Evolutionary conservation across 1,139 yeast species (phyloP).

Genomic region (Trichomonascaceae sp.): DNA sequence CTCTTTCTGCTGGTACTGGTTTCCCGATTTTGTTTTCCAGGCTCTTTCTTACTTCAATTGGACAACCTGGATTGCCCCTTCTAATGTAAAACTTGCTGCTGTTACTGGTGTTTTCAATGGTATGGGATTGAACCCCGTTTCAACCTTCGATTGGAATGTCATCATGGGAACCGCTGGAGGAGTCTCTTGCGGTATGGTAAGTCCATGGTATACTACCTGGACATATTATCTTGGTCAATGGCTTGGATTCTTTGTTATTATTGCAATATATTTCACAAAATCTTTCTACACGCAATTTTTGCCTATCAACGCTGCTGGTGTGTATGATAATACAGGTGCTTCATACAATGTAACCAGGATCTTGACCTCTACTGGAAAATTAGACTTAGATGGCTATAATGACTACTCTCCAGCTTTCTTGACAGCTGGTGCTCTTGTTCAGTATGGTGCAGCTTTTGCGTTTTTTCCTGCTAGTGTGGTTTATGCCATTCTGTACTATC

Average conservation of each 20-base stretch:
- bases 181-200: conserved; percentile 26
- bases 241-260: conserved; percentile 38
- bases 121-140: conserved; percentile 50
- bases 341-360: conserved; percentile 38
- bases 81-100: conserved; percentile 48
- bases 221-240: conserved; percentile 38
- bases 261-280: conserved; percentile 46
- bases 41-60: conserved; percentile 51
- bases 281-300: conserved; percentile 46
- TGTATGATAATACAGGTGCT: conserved; percentile 45
- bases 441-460: conserved; percentile 27
- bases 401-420: conserved; percentile 43
- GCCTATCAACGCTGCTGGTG: conserved; percentile 47
- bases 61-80: conserved; percentile 58
- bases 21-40: conserved; percentile 47
- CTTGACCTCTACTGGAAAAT: conserved; percentile 32
- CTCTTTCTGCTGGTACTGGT: conserved; percentile 49
- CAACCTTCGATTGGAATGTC: conserved; percentile 49
- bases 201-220: conserved; percentile 43
- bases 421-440: conserved; percentile 35
- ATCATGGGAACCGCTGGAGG: conserved; percentile 26
- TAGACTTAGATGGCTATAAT: conserved; percentile 28
- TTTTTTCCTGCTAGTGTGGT: conserved; percentile 38
- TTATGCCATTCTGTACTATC: conserved; percentile 40
- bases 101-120: conserved; percentile 54